phyloP scores from a whole-genome alignment of 768 basidiomycete species.

The Cystobasidiopsis lactophilus region DNA sequence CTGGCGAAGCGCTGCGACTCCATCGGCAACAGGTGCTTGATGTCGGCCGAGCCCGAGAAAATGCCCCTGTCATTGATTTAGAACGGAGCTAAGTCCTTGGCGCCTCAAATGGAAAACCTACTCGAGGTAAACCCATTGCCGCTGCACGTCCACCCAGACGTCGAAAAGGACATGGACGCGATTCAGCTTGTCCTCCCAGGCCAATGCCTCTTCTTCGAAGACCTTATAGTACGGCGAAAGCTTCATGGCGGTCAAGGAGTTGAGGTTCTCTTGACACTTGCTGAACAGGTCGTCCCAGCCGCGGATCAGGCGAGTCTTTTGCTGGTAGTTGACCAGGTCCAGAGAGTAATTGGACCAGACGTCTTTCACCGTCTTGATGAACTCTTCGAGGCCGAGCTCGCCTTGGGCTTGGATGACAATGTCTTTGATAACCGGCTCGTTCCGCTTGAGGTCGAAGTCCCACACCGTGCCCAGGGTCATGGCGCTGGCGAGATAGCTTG shows the following conservation, averaged over 20 bases:
- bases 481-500: conserved; percentile 54
- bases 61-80: conserved; percentile 41
- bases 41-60: conserved; percentile 97
- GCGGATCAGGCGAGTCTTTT: conserved; percentile 88
- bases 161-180: conserved; percentile 92
- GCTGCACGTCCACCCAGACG: conserved; percentile 97
- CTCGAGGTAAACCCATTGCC: conserved; percentile 98
- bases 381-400: conserved; percentile 36
- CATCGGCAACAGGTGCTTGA: conserved; percentile 93
- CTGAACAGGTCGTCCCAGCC: conserved; percentile 29
- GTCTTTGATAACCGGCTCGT: conserved; percentile 75
- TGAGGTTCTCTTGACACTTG: conserved; percentile 91
- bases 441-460: conserved; percentile 83
- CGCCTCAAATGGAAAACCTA: not conserved
- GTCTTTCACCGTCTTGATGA: conserved; percentile 52
- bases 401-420: conserved; percentile 93
- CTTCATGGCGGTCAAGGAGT: conserved; percentile 91
- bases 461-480: conserved; percentile 95
- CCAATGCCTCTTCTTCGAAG: conserved; percentile 27
- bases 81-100: not conserved
- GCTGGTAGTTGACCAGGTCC: conserved; percentile 94
- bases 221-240: conserved; percentile 96
- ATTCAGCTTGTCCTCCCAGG: conserved; percentile 30
- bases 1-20: conserved; percentile 83
- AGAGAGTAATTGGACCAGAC: conserved; percentile 88